phyloP scores from a whole-genome alignment of 768 basidiomycete species.

The Tylopilus sp. region DNA sequence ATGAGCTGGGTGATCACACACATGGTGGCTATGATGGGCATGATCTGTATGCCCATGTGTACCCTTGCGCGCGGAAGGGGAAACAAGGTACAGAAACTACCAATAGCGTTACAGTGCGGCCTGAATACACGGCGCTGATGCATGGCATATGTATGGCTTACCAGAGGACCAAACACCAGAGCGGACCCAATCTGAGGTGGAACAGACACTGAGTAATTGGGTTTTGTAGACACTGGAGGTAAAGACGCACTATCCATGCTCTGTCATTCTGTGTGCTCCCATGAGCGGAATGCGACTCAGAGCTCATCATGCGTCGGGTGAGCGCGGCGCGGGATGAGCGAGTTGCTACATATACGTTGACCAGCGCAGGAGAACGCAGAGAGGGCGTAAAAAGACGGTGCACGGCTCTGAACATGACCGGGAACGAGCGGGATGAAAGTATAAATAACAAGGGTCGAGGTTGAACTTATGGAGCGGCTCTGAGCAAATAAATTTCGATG shows the following conservation, averaged over 20 bases:
- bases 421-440: neutral
- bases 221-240: neutral
- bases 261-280: conserved; percentile 17
- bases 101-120: neutral
- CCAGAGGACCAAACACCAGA: conserved; percentile 30
- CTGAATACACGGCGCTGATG: neutral
- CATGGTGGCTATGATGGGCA: conserved; percentile 18
- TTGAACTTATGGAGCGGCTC: conserved; percentile 2
- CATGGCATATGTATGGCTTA: conserved; percentile 9
- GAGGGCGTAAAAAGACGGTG: conserved; percentile 17
- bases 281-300: conserved; percentile 22
- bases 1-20: conserved; percentile 13
- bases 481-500: conserved; percentile 27
- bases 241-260: conserved; percentile 29
- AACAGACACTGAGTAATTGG: neutral
- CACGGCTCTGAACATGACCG: conserved; percentile 20
- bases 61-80: conserved; percentile 26
- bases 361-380: conserved; percentile 16
- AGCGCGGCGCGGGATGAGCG: conserved; percentile 14
- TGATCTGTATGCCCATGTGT: conserved; percentile 23
- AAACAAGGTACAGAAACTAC: conserved; percentile 31
- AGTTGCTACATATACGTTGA: conserved; percentile 1
- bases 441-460: conserved; percentile 16
- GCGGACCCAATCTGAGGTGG: conserved; percentile 28
- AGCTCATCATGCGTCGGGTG: conserved; percentile 27